Evolutionary conservation across 495 filamentous ascomycete species (phyloP).

Genomic region (Letharia columbiana): DNA sequence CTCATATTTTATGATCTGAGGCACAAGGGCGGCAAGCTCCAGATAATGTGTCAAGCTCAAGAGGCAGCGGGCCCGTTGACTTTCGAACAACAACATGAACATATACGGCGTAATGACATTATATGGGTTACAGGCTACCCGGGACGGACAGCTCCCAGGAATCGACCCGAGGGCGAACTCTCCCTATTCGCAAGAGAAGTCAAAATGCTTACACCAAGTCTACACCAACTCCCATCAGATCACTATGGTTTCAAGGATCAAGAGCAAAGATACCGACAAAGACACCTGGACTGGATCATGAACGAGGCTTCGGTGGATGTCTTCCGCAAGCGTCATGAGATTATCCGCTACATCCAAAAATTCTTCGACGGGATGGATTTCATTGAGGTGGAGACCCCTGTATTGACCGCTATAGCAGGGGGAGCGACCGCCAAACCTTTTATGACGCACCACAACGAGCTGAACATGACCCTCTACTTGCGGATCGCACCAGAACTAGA

Average conservation of each 20-base stretch:
- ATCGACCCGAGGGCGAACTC: conserved; percentile 74
- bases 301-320: conserved; percentile 75
- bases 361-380: conserved; percentile 84
- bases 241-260: conserved; percentile 91
- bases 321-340: conserved; percentile 74
- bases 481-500: conserved; percentile 91
- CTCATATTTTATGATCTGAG: conserved; percentile 90
- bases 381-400: conserved; percentile 92
- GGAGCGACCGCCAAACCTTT: conserved; percentile 96
- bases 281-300: conserved; percentile 94
- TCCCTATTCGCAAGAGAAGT: conserved; percentile 89
- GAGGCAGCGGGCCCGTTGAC: conserved; percentile 50
- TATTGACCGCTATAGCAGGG: conserved; percentile 93
- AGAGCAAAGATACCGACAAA: conserved; percentile 83
- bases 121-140: conserved; percentile 84
- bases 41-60: conserved; percentile 86
- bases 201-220: conserved; percentile 75
- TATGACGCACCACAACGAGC: conserved; percentile 87
- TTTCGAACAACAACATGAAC: conserved; percentile 83
- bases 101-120: conserved; percentile 83
- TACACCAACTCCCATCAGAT: conserved; percentile 87
- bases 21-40: conserved; percentile 72
- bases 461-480: conserved; percentile 88
- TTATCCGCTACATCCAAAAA: conserved; percentile 72
- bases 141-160: conserved; percentile 84